phyloP scores from a whole-genome alignment of 176 grass and related monocot species.

The Musa itinerans region DNA sequence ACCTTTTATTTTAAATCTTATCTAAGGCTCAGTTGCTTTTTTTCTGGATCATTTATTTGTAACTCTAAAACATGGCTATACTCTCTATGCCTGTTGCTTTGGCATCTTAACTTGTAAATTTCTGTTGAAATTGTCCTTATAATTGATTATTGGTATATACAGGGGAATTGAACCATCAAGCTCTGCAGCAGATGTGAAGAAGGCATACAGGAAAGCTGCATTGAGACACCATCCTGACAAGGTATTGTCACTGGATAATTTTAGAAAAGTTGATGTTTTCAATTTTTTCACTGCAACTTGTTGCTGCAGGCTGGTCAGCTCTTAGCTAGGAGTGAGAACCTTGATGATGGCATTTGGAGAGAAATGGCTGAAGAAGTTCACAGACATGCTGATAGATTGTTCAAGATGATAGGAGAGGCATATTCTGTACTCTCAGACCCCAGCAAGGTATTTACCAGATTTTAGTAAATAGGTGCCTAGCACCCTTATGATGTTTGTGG shows the following conservation, averaged over 20 bases:
- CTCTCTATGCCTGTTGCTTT: neutral
- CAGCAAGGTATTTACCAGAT: conserved; percentile 36
- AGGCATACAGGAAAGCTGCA: conserved; percentile 79
- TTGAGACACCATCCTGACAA: conserved; percentile 76
- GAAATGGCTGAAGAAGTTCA: conserved; percentile 41
- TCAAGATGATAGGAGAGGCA: conserved; percentile 82
- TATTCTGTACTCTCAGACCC: conserved; percentile 71
- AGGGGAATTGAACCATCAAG: conserved; percentile 73
- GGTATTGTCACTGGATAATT: neutral
- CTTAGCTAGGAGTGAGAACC: conserved; percentile 65
- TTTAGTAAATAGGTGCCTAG: neutral
- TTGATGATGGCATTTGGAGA: conserved; percentile 34
- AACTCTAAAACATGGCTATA: neutral
- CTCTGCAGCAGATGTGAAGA: conserved; percentile 66
- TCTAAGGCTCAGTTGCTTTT: neutral
- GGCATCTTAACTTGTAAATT: neutral
- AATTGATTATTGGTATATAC: conserved; percentile 17
- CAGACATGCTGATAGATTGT: conserved; percentile 71
- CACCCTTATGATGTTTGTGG: too few relatives aligned
- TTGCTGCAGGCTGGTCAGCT: conserved; percentile 30
- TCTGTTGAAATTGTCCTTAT: neutral
- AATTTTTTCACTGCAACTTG: neutral
- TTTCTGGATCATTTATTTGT: neutral
- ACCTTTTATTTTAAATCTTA: neutral
- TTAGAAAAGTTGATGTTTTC: neutral